These are phyloP conservation scores for Dothideomycetes sp. DNA, from an alignment of 2,329 filamentous ascomycete species.

Conservation along the genomic window DNA sequence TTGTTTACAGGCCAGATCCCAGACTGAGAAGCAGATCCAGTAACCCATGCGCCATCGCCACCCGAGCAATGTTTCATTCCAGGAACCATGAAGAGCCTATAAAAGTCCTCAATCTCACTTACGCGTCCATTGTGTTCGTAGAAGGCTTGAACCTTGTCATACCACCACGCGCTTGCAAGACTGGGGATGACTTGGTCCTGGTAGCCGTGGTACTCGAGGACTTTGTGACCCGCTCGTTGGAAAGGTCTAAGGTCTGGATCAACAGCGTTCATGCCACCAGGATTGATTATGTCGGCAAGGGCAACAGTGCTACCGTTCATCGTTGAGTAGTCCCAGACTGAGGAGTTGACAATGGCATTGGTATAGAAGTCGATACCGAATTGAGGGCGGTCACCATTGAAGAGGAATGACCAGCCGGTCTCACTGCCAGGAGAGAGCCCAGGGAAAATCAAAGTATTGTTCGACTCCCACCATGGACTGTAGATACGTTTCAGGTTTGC, in stretches of 20 bases:
- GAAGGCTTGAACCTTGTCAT: constrained; percentile 18
- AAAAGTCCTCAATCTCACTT: constrained; percentile 27
- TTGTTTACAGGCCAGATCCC: constrained; percentile 26
- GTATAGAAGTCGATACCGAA: too few species aligned
- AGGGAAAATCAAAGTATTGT: too few species aligned
- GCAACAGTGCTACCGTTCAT: too few species aligned
- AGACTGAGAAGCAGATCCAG: constrained; percentile 26
- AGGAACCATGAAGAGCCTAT: constrained; percentile 40
- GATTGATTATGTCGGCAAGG: constrained; percentile 21
- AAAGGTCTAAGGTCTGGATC: constrained; percentile 25
- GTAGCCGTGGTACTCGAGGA: constrained; percentile 31
- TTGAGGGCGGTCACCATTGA: too few species aligned
- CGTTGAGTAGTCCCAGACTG: too few species aligned
- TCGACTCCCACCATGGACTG: too few species aligned
- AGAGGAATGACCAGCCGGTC: too few species aligned
- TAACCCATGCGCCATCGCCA: constrained; percentile 32
- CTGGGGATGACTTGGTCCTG: constrained; percentile 33
- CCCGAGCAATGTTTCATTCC: constrained; percentile 43
- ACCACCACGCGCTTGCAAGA: constrained; percentile 37
- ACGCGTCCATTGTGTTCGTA: too few species aligned
- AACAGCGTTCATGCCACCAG: constrained; percentile 23
- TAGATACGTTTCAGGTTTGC: too few species aligned
- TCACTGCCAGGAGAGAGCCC: too few species aligned
- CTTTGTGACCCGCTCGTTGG: constrained; percentile 29
- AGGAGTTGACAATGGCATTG: constrained; percentile 38